Evolutionary conservation across 495 filamentous ascomycete species (phyloP).

Genomic region (Xylaria telfairii): DNA sequence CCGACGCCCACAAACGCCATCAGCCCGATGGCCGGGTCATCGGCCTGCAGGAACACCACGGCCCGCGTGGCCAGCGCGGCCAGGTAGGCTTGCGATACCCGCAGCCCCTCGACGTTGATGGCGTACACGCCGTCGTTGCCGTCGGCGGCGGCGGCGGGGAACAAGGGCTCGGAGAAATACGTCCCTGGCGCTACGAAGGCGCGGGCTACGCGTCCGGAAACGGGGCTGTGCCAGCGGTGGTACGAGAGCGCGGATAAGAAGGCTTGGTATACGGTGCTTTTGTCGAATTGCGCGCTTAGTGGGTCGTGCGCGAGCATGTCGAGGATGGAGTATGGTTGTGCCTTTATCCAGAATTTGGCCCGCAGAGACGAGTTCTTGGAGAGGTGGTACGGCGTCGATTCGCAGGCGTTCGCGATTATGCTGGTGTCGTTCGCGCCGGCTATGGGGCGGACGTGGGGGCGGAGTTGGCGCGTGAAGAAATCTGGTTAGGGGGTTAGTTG

Average conservation of each 20-base stretch:
- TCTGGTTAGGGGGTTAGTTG: constrained; percentile 38
- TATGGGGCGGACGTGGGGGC: constrained; percentile 62
- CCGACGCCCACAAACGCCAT: constrained; percentile 70
- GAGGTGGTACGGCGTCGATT: constrained; percentile 63
- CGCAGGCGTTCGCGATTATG: constrained; percentile 70
- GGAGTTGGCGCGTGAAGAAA: constrained; percentile 73
- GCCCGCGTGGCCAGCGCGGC: constrained; percentile 64
- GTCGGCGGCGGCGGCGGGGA: constrained; percentile 40
- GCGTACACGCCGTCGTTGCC: constrained; percentile 22
- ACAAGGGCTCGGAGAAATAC: constrained; percentile 70
- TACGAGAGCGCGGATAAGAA: constrained; percentile 70
- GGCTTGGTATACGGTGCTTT: constrained; percentile 70
- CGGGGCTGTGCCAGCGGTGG: constrained; percentile 74
- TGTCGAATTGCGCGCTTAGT: constrained; percentile 59
- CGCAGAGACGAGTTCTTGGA: constrained; percentile 47
- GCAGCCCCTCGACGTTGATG: constrained; percentile 45
- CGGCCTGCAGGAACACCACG: constrained; percentile 71
- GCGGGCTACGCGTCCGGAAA: constrained; percentile 62
- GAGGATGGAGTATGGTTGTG: constrained; percentile 66
- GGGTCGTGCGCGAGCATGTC: constrained; percentile 67
- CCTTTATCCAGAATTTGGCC: constrained; percentile 73
- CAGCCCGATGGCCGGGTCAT: constrained; percentile 67
- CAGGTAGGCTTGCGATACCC: constrained; percentile 63
- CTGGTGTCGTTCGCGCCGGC: constrained; percentile 57
- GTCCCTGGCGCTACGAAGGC: constrained; percentile 65